Percentiles rank a stretch among this genome's conserved stretches.
Conservation (phyloP, 2,329 filamentous ascomycete genomes). For the Ceratocystis alfenasii region DNA sequence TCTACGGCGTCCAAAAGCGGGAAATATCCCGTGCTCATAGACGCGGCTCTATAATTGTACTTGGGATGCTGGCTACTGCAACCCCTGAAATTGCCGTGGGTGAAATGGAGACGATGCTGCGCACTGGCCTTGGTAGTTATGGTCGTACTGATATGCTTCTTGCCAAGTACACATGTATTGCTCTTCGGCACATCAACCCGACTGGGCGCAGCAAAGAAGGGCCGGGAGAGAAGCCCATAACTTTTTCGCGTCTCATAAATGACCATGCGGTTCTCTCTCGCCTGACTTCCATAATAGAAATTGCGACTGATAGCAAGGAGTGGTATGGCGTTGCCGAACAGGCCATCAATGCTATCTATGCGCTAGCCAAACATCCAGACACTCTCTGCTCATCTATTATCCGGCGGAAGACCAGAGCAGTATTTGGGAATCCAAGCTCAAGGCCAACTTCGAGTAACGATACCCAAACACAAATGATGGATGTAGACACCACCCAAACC, state of each 20-base stretch:
- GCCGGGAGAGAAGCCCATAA: constrained; percentile 56
- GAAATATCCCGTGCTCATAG: constrained; percentile 88
- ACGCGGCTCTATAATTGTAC: constrained; percentile 84
- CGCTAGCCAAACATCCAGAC: constrained; percentile 86
- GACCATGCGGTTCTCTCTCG: constrained; percentile 78
- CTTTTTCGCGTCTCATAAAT: constrained; percentile 70
- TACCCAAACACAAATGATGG: constrained; percentile 29
- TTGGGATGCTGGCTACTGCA: constrained; percentile 91
- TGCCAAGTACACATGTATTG: constrained; percentile 91
- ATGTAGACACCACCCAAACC: constrained; percentile 24
- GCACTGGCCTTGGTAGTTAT: constrained; percentile 71
- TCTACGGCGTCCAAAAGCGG: constrained; percentile 86
- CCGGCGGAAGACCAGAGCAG: constrained; percentile 69
- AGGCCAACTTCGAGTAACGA: constrained; percentile 29
- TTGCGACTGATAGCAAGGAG: constrained; percentile 80
- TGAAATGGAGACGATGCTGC: constrained; percentile 88
- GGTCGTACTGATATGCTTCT: constrained; percentile 75
- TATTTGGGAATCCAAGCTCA: constrained; percentile 46
- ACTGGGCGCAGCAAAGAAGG: constrained; percentile 50
- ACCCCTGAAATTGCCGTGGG: constrained; percentile 86
- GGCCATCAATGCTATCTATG: constrained; percentile 89
- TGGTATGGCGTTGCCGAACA: constrained; percentile 96
- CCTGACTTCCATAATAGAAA: constrained; percentile 73
- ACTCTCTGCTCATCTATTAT: constrained; percentile 85
- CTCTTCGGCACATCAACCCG: constrained; percentile 80